Evolutionary conservation across 208 protist species (phyloP).

Genomic region (Trypanosoma lewisi): DNA sequence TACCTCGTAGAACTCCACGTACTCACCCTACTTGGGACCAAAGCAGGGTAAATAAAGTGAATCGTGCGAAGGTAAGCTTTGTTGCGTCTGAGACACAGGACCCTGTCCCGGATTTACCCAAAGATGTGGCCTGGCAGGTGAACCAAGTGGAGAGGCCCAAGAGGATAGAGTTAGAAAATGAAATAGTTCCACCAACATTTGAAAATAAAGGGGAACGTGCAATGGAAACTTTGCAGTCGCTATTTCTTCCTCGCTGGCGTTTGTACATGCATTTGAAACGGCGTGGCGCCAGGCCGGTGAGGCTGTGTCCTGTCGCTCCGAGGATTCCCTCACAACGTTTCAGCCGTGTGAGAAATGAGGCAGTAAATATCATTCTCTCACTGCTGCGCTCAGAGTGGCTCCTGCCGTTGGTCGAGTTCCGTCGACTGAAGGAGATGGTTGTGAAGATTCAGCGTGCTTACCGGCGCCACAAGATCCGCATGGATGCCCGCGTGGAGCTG

Average conservation of each 20-base stretch:
- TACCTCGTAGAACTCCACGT: too few relatives aligned
- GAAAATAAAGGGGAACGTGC: not conserved
- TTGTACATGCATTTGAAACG: slow-evolving; percentile 23
- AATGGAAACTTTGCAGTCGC: not conserved
- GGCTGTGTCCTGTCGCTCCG: too few relatives aligned
- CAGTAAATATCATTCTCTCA: slow-evolving; percentile 18
- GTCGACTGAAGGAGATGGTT: slow-evolving; percentile 4
- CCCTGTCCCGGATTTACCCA: too few relatives aligned
- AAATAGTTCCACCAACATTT: not conserved
- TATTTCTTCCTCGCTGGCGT: slow-evolving; percentile 21
- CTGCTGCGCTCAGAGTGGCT: not conserved
- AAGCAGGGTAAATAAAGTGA: not conserved
- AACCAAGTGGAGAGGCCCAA: not conserved
- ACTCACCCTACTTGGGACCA: not conserved
- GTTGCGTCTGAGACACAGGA: not conserved
- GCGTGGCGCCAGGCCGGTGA: not conserved
- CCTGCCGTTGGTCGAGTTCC: not conserved
- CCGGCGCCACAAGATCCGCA: slow-evolving; percentile 26
- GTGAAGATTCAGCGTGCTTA: slow-evolving; percentile 50
- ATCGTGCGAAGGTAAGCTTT: not conserved
- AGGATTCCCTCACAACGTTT: not conserved
- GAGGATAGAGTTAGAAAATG: not conserved
- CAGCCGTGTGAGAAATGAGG: slow-evolving; percentile 1
- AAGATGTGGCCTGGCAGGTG: not conserved
- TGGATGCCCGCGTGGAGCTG: slow-evolving; percentile 55